These are phyloP conservation scores for Penicillium italicum DNA, from an alignment of 2,329 filamentous ascomycete species.

Conservation along the genomic window DNA sequence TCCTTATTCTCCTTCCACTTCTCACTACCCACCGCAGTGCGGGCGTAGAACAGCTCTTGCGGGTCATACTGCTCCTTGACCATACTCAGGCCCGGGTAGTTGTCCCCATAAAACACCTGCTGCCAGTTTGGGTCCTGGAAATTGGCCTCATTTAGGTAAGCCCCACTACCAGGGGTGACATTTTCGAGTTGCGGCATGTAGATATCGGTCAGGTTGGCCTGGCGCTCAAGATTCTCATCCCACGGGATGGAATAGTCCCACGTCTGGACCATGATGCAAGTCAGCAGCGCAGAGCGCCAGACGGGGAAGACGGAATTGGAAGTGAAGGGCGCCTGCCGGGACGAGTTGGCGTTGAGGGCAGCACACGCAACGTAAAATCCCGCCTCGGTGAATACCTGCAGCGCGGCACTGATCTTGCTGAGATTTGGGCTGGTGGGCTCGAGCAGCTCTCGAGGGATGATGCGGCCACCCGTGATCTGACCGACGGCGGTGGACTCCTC, in stretches of 20 bases:
- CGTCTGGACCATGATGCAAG: background rate
- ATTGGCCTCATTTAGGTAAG: background rate
- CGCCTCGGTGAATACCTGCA: background rate
- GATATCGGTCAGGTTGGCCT: background rate
- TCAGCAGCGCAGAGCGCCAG: background rate
- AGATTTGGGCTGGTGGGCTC: too few species aligned
- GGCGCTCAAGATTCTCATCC: background rate
- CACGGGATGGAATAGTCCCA: background rate
- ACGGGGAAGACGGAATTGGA: background rate
- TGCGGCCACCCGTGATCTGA: too few species aligned
- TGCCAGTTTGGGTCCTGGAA: background rate
- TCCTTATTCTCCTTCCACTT: background rate
- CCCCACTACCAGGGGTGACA: background rate
- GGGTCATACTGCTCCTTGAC: slow-evolving; percentile 4
- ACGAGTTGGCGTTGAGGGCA: background rate
- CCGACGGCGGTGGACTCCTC: background rate
- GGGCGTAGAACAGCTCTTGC: slow-evolving; percentile 1
- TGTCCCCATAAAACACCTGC: background rate
- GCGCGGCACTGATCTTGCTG: too few species aligned
- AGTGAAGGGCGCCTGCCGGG: background rate
- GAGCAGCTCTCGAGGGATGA: too few species aligned
- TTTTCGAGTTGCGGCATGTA: background rate
- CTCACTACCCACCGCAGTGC: slow-evolving; percentile 2
- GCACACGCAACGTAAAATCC: background rate
- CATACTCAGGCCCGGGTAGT: background rate